A percentile compares a stretch with the other conserved stretches of the same genome.
These are phyloP conservation scores for Pestalotiopsis sp. DNA, from an alignment of 2,329 filamentous ascomycete genomes.

Conservation along the genomic window DNA sequence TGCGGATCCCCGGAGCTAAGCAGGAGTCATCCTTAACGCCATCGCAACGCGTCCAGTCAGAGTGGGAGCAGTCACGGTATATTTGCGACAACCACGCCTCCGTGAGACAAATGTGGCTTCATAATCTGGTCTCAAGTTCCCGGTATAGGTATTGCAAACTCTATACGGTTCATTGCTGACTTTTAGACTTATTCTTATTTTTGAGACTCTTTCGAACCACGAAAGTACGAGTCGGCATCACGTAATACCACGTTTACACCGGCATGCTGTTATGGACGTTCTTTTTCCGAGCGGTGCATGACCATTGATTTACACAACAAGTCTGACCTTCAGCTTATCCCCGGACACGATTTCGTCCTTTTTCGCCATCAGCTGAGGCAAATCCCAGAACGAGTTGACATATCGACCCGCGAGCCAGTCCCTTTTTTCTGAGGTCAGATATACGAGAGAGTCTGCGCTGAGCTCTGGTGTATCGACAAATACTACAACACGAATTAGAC, in stretches of 20 bases:
- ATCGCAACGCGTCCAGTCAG: background rate
- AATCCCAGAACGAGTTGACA: constrained; percentile 41
- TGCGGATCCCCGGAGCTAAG: background rate
- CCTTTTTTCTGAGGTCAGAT: constrained; percentile 29
- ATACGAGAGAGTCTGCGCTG: constrained; percentile 32
- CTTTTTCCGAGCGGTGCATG: background rate
- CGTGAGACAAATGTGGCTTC: background rate
- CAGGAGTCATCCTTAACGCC: background rate
- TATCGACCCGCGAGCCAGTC: constrained; percentile 39
- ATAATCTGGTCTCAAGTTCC: background rate
- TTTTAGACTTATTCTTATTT: background rate
- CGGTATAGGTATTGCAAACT: background rate
- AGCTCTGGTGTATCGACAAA: constrained; percentile 29
- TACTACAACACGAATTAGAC: constrained; percentile 17
- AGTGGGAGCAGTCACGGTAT: background rate
- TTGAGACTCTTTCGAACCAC: no score
- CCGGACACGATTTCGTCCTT: constrained; percentile 31
- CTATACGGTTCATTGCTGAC: background rate
- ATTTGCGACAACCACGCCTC: background rate
- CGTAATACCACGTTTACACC: no score
- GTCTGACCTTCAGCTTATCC: constrained; percentile 29
- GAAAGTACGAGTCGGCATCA: no score
- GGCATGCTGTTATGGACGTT: background rate
- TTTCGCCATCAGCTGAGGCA: constrained; percentile 36
- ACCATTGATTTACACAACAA: constrained; percentile 23